These are phyloP conservation scores for Sporothrix brunneoviolacea DNA, from an alignment of 2,329 filamentous ascomycete genomes.

Conservation along the genomic window DNA sequence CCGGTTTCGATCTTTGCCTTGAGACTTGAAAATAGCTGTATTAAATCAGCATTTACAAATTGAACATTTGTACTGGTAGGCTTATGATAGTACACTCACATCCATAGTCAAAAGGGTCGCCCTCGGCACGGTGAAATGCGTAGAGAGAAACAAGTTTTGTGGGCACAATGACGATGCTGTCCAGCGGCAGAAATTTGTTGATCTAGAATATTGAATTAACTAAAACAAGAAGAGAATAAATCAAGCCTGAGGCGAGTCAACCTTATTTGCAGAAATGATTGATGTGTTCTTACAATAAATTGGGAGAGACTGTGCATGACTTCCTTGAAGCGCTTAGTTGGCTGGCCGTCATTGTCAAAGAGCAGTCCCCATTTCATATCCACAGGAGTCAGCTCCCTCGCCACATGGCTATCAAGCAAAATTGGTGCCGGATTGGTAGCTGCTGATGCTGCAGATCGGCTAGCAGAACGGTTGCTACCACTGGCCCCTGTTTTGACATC, in stretches of 20 bases:
- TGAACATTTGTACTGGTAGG: too few relatives aligned
- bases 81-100: too few relatives aligned
- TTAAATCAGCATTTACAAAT: too few relatives aligned
- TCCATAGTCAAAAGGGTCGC: slow-evolving; percentile 63
- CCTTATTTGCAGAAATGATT: too few relatives aligned
- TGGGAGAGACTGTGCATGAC: slow-evolving; percentile 67
- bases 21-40: slow-evolving; percentile 45
- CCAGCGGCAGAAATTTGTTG: slow-evolving; percentile 60
- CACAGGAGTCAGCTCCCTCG: slow-evolving; percentile 8
- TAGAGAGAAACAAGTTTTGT: slow-evolving; percentile 72
- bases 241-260: too few relatives aligned
- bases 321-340: slow-evolving; percentile 62
- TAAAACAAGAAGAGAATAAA: too few relatives aligned
- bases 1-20: slow-evolving; percentile 1
- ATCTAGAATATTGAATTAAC: slow-evolving; percentile 40
- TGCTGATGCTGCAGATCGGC: neutral
- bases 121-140: slow-evolving; percentile 53
- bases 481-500: neutral
- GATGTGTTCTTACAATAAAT: slow-evolving; percentile 60
- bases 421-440: neutral
- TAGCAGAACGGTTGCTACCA: neutral
- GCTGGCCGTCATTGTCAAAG: slow-evolving; percentile 60
- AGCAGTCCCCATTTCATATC: slow-evolving; percentile 58
- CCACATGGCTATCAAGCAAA: neutral
- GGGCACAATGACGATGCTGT: slow-evolving; percentile 66